Conservation (phyloP, 1,139 yeast genomes). For the Suhomyces terraborum region DNA sequence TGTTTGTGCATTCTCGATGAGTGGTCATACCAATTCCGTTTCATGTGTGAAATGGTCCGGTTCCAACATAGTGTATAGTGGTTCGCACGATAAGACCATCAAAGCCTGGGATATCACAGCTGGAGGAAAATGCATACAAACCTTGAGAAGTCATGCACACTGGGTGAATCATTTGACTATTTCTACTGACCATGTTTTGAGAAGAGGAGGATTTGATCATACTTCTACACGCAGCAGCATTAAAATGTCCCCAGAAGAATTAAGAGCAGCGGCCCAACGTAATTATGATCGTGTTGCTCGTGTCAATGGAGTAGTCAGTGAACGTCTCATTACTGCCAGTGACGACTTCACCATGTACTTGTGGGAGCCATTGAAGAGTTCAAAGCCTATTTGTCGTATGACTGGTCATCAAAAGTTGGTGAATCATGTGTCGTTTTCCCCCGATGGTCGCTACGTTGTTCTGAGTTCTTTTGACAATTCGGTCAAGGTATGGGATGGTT, state of each 20-base stretch:
- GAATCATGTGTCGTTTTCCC: slow-evolving; percentile 93
- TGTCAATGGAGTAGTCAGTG: slow-evolving; percentile 66
- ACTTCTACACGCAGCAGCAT: slow-evolving; percentile 25
- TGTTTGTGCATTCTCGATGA: slow-evolving; percentile 66
- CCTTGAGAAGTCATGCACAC: slow-evolving; percentile 88
- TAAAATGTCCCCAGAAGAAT: slow-evolving; percentile 31
- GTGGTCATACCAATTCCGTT: slow-evolving; percentile 88
- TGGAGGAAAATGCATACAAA: slow-evolving; percentile 76
- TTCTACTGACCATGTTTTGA: slow-evolving; percentile 84
- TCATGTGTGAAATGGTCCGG: slow-evolving; percentile 98
- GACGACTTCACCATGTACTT: slow-evolving; percentile 98
- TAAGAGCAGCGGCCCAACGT: slow-evolving; percentile 37
- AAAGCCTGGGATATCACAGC: slow-evolving; percentile 85
- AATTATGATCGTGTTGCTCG: slow-evolving; percentile 80
- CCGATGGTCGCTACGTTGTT: slow-evolving; percentile 89
- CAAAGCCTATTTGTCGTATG: slow-evolving; percentile 87
- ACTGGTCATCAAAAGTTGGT: slow-evolving; percentile 97
- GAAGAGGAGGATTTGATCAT: slow-evolving; percentile 82
- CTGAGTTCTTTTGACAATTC: slow-evolving; percentile 96
- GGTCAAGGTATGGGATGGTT: slow-evolving; percentile 93
- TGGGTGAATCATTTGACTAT: slow-evolving; percentile 96
- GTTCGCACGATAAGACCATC: slow-evolving; percentile 93
- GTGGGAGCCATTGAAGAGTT: slow-evolving; percentile 86
- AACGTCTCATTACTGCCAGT: slow-evolving; percentile 89
- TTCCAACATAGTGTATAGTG: slow-evolving; percentile 77